Conservation (phyloP, 1,139 yeast genomes). For the Nakaseomyces nivariensis region DNA sequence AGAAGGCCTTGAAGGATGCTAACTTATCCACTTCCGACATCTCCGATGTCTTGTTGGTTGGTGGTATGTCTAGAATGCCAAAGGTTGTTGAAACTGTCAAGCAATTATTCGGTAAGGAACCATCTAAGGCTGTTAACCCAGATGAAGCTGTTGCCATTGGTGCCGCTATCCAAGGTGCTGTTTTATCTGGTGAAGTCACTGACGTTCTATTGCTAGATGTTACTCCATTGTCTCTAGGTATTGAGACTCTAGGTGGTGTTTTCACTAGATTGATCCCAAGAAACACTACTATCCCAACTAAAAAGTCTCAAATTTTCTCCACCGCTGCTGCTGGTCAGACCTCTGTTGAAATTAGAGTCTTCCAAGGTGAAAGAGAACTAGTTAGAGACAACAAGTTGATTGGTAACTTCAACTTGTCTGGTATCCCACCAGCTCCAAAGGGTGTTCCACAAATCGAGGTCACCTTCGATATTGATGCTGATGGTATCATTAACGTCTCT, state of each 20-base stretch:
- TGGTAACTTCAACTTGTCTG: constrained; percentile 93
- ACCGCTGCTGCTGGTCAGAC: constrained; percentile 99
- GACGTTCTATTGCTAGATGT: constrained; percentile 92
- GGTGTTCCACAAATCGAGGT: constrained; percentile 99
- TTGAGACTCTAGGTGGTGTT: constrained; percentile 98
- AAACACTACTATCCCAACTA: constrained; percentile 96
- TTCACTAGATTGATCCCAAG: constrained; percentile 95
- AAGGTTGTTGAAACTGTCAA: constrained; percentile 96
- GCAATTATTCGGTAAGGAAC: constrained; percentile 85
- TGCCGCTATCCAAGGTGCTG: constrained; percentile 99
- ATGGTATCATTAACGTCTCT: constrained; percentile 97
- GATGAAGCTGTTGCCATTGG: constrained; percentile 99
- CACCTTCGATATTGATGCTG: constrained; percentile 95
- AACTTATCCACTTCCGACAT: constrained; percentile 73
- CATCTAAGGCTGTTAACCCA: constrained; percentile 98
- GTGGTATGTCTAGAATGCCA: constrained; percentile 99
- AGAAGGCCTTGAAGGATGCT: constrained; percentile 97
- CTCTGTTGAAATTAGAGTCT: constrained; percentile 95
- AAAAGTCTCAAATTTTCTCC: constrained; percentile 94
- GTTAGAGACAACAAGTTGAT: constrained; percentile 97
- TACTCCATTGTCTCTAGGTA: constrained; percentile 94
- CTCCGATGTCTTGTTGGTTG: constrained; percentile 93
- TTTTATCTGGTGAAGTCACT: constrained; percentile 95
- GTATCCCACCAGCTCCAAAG: constrained; percentile 98
- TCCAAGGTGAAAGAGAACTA: constrained; percentile 99